Evolutionary conservation across 1,139 yeast genomes (phyloP), one percentile per base, ranked within the genome.

Genomic region (Suhomyces coccinellae): DNA sequence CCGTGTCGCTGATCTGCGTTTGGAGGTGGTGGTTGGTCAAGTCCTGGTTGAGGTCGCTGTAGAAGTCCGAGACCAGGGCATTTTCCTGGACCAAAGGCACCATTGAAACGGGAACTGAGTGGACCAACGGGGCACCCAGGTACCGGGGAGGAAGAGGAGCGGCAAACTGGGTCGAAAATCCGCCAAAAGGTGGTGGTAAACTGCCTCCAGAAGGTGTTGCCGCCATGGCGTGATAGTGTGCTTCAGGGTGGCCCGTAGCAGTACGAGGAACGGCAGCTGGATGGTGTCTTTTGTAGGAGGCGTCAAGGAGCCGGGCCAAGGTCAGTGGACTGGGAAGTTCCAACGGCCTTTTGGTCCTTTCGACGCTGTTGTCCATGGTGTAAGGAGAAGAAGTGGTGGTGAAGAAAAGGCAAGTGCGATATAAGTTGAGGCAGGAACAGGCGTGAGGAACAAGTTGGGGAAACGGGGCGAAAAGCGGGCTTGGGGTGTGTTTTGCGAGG

Each of bases 81-180:
- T 75, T 73, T n/a, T 63, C 57, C 17, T 62, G 59, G 11, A 74
- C 52, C 5, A 74, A 61, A 1, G 79, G 79, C 8, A 72, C 47
- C 17, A 69, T 64, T n/a, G 58, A 55, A n/a, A 63, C 53, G 1
- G 79, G 79, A 2, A 71, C 65, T 9, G 66, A 58, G 47, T 71
- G 71, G 17, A 63, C 28, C 9, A 36, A 20, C 8, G 41, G 33
- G n/a, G 35, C 27, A 15, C 34, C 32, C 12, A 15, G 17, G 32
- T 37, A 42, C 9, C 24, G 15, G 6, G 45, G 41, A 9, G 45
- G 45, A 17, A 43, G n/a, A 10, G 42, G 39, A 3, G 36, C 39
- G 4, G 17, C 20, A n/a, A 40, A 12, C 17, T 26, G 16, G 16
- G 10, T 11, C 6, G 30, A 17, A 14, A 20, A 12, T 17, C 39